A percentile compares a stretch with the other conserved stretches of the same genome.
Conservation (phyloP, 1,139 yeast species). For the Zygoascus sp. region DNA sequence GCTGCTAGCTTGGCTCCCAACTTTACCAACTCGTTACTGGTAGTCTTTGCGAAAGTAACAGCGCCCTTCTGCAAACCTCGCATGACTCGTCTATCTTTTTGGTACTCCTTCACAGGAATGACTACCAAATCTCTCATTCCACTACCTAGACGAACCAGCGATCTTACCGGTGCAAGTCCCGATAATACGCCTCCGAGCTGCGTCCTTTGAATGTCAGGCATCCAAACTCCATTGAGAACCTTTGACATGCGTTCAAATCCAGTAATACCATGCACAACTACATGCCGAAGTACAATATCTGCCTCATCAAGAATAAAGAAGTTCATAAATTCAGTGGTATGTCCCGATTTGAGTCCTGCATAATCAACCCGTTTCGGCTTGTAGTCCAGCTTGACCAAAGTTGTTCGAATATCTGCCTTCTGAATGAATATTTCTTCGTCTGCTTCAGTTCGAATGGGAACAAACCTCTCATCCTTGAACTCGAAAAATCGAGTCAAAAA, state of each 20-base stretch:
- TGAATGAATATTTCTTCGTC: slow-evolving; percentile 63
- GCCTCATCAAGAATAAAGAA: slow-evolving; percentile 87
- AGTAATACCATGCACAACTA: slow-evolving; percentile 65
- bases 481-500: slow-evolving; percentile 75
- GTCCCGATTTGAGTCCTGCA: slow-evolving; percentile 79
- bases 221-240: slow-evolving; percentile 66
- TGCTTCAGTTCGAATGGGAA: slow-evolving; percentile 21
- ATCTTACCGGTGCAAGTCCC: slow-evolving; percentile 78
- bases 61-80: slow-evolving; percentile 78
- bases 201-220: slow-evolving; percentile 74
- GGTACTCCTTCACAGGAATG: slow-evolving; percentile 70
- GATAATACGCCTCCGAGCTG: slow-evolving; percentile 77
- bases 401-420: slow-evolving; percentile 56
- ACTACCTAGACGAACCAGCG: slow-evolving; percentile 71
- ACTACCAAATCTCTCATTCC: slow-evolving; percentile 72
- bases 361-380: slow-evolving; percentile 88
- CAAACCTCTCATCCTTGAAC: slow-evolving; percentile 69
- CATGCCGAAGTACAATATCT: slow-evolving; percentile 55
- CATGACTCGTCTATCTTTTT: slow-evolving; percentile 63
- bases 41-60: slow-evolving; percentile 66
- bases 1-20: slow-evolving; percentile 83
- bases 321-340: slow-evolving; percentile 80
- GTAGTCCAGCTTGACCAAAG: slow-evolving; percentile 74
- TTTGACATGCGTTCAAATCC: slow-evolving; percentile 62
- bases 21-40: slow-evolving; percentile 75